Evolutionary conservation across 1,139 yeast species (phyloP).

Genomic region (Geotrichum aggregatum): DNA sequence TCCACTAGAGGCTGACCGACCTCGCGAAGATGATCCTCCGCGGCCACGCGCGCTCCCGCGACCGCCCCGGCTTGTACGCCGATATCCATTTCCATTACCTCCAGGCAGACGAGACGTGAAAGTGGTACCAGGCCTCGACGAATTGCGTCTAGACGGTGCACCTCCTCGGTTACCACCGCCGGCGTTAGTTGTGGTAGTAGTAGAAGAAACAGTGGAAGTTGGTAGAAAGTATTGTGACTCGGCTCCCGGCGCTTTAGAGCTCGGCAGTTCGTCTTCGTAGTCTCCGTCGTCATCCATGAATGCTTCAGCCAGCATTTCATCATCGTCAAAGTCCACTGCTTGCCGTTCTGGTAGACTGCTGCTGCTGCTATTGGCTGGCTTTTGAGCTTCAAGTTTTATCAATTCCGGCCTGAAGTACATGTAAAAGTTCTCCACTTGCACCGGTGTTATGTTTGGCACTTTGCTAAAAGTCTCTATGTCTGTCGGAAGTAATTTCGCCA

Average conservation of each 20-base stretch:
- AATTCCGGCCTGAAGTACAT: conserved; percentile 22
- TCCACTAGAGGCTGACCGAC: not conserved
- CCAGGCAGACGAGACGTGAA: conserved; percentile 3
- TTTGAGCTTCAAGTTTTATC: conserved; percentile 16
- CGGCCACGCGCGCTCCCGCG: not conserved
- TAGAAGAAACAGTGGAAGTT: not conserved
- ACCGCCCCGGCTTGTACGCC: not conserved
- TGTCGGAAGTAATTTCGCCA: conserved; percentile 22
- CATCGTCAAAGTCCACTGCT: not conserved
- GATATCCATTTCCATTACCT: not conserved
- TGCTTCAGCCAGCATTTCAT: not conserved
- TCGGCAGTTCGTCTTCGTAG: not conserved
- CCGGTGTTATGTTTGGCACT: conserved; percentile 21
- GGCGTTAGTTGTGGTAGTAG: too few species aligned
- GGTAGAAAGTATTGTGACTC: not conserved
- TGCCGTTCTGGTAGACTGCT: not conserved
- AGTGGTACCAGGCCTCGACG: not conserved
- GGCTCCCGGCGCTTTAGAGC: not conserved
- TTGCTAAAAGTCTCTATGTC: conserved; percentile 19
- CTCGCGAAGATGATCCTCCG: conserved; percentile 1
- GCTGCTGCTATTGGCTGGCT: not conserved
- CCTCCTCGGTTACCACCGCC: not conserved
- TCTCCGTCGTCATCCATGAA: conserved; percentile 3
- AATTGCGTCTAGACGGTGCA: not conserved
- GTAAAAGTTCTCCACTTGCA: conserved; percentile 21